Evolutionary conservation across 768 basidiomycete genomes (phyloP), one percentile per base, ranked within the genome.

Genomic region (Cyclocybe aegerita): DNA sequence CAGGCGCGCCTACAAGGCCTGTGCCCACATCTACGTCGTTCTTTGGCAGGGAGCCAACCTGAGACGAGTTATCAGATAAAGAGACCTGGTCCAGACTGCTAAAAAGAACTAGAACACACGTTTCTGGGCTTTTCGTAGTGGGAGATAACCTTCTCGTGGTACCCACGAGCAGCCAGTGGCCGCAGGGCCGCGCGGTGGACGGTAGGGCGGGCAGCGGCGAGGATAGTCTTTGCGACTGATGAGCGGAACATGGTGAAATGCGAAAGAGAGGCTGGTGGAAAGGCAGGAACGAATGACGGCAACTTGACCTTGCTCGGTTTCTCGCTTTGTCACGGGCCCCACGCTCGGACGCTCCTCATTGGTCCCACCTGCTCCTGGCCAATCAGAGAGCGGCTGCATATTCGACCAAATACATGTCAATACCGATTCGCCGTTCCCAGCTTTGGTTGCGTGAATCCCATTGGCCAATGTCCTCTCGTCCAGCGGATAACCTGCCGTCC

Each of bases 121-220:
- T 99, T 99, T 78, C 90, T 85, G 58, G 97, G 97, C 71, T 82
- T 85, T 78, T 98, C 96, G 70, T 98, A 98, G 73, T 98, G 97
- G 17, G 91, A 89, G 57, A 95, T 93, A 43, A 98, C 96, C 64
- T 98, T 97, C 69, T 95, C 93, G 65, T 98, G 95, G 66, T 98
- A 98, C 4, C 75, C 78, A 61, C 94, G 84, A 59, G 78, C 74
- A 47, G 80, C 66, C 14, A 79, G 63, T n/a, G 86, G 82, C 3
- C 77, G 69, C 9, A 78, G 47, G 23, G 70, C 63, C 31, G 72
- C 57, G 48, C 72, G 73, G 30, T 72, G 54, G 38, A 70, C 59
- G 45, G 57, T 68, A 34, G 76, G 70, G 55, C 80, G 77, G 51
- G 80, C 68, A 57, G 73, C 67, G 53, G 67, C 68, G 63, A 81